Evolutionary conservation across 306 rosid genomes (phyloP).

Genomic region (Styphnolobium japonicum): DNA sequence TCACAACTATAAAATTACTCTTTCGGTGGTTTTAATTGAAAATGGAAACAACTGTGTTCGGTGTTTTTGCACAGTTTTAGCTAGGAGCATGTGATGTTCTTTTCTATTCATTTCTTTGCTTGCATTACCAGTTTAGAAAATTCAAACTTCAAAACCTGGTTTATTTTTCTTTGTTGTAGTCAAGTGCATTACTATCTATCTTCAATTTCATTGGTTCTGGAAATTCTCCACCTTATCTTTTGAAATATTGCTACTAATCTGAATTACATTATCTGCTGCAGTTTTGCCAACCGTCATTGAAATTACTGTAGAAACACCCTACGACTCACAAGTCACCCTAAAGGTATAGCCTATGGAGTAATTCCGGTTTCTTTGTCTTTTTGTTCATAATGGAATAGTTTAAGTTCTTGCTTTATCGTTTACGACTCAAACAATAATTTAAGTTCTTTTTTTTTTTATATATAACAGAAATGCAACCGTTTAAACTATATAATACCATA

Average conservation of each 20-base stretch:
- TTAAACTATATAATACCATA: background rate
- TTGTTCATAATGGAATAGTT: background rate
- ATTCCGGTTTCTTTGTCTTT: background rate
- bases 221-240: slow-evolving; percentile 25
- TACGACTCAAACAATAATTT: background rate
- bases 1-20: background rate
- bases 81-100: background rate
- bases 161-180: background rate
- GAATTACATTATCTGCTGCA: slow-evolving; percentile 27
- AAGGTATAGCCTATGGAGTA: slow-evolving; percentile 47
- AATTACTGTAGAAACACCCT: slow-evolving; percentile 63
- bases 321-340: slow-evolving; percentile 70
- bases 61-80: background rate
- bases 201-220: slow-evolving; percentile 16
- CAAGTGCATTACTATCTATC: background rate
- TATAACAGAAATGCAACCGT: background rate
- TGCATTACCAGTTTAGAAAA: background rate
- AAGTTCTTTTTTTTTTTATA: background rate
- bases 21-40: background rate
- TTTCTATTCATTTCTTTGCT: background rate
- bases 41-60: background rate
- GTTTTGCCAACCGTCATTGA: slow-evolving; percentile 88
- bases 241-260: background rate
- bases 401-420: background rate
- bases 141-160: background rate